Base-by-base conservation (phyloP, 2,329 filamentous ascomycete species). In the Sphaceloma murrayae region DNA sequence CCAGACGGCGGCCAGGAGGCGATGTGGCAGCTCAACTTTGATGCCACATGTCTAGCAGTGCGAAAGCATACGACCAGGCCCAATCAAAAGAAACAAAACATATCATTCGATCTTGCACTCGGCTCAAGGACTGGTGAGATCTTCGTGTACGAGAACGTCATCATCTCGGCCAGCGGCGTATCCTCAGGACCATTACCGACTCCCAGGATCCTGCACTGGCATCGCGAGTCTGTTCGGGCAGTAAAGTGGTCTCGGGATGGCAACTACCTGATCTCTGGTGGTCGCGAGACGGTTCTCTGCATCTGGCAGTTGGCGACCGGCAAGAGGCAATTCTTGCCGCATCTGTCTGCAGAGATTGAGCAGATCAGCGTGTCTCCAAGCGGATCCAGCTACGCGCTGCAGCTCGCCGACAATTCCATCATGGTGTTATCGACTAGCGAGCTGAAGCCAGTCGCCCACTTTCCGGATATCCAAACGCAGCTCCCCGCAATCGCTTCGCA, bases 241-340 rank as follows among this genome's bases (percentile, higher is more conserved):
- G 72, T 94, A 47, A 94, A 91, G 62, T 96, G 88, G 84, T 95
- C 91, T 10, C 72, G 72, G 53, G 91, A 98, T 70, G 88, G 89
- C 85, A 87, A 94, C 58, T 98, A 98, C 61, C 66, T 98, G 48
- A 80, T 98, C 43, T 96, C 91, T 46, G 91, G 91, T 57, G 91
- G 91, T 22, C 78, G 79, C 16, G 91, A 98, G 64, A 88, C 86
- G 5, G 83, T 86, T 14, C 70, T 98, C 31, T 85, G 94, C 6
- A 68, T 95, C 22, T 96, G 88, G 88, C 91, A 98, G 63, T 70
- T 95, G 46, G 85, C 93, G 53, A 95, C 89, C 0, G 80, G 80
- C 50, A 81, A 81, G 58, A 78, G 78, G 56, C 82, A 91, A 57
- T 85, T 81, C 57, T 68, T 98, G 19, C 91, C 91, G n/a, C 87